phyloP scores from a whole-genome alignment of 306 rosid species.

The Carpinus fangiana region DNA sequence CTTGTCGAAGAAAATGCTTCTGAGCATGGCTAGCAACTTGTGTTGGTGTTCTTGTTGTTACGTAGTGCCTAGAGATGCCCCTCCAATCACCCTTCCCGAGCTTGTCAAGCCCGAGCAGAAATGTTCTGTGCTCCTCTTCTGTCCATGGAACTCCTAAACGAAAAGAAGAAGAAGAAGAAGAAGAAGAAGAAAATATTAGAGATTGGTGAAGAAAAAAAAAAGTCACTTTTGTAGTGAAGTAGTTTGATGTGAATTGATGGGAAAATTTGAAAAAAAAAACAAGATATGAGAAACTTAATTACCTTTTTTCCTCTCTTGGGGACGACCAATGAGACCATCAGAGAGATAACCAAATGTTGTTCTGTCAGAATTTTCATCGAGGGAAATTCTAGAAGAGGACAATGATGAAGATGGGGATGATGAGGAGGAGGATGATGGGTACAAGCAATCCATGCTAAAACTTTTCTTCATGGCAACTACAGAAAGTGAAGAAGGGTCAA shows the following conservation, averaged over 20 bases:
- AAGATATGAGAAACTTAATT: too few relatives aligned
- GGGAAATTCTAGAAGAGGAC: constrained; percentile 42
- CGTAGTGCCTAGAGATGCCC: constrained; percentile 76
- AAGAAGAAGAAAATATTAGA: too few relatives aligned
- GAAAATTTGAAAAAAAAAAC: neutral
- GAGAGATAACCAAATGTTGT: constrained; percentile 63
- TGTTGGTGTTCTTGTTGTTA: constrained; percentile 85
- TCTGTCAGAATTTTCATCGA: constrained; percentile 41
- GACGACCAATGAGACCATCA: constrained; percentile 56
- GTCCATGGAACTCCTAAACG: constrained; percentile 86
- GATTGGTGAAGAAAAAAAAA: too few relatives aligned
- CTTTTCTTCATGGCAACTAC: constrained; percentile 59
- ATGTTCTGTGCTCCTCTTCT: constrained; percentile 83
- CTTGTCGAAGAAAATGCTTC: constrained; percentile 69
- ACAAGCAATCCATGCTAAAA: constrained; percentile 71
- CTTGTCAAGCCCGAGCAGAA: constrained; percentile 79
- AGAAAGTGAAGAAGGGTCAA: constrained; percentile 36
- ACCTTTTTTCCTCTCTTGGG: constrained; percentile 84
- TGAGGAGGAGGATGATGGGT: constrained; percentile 38
- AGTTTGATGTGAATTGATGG: neutral
- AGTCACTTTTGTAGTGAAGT: too few relatives aligned
- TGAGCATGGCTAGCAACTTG: constrained; percentile 99
- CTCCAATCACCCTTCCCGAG: constrained; percentile 96
- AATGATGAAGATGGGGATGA: constrained; percentile 49
- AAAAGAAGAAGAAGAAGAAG: neutral